phyloP scores from a whole-genome alignment of 148 eudicot species.

The Linanthus parryae region DNA sequence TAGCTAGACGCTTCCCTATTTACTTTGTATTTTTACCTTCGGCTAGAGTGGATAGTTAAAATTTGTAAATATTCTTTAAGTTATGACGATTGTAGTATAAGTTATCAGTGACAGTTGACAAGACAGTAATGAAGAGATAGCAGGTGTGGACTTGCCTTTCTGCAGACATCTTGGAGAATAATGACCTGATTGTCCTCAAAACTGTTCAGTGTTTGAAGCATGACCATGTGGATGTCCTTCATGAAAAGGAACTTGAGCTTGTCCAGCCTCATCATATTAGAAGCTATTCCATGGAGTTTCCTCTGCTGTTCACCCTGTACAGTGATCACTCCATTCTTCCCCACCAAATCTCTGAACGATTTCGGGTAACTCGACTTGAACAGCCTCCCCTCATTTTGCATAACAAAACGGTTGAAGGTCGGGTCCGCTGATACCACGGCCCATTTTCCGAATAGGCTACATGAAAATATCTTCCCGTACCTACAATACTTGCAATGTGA shows the following conservation, averaged over 20 bases:
- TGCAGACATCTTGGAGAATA: slow-evolving; percentile 46
- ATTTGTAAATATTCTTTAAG: too few species aligned
- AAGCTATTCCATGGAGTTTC: slow-evolving; percentile 46
- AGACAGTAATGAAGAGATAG: background rate
- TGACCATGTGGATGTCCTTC: slow-evolving; percentile 38
- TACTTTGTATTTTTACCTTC: too few species aligned
- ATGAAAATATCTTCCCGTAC: slow-evolving; percentile 51
- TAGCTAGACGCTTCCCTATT: too few species aligned
- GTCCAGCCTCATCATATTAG: slow-evolving; percentile 51
- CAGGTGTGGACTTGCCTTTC: slow-evolving; percentile 28
- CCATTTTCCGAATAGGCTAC: slow-evolving; percentile 42
- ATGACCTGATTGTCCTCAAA: slow-evolving; percentile 26
- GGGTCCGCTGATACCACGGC: slow-evolving; percentile 55
- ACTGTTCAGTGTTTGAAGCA: slow-evolving; percentile 21
- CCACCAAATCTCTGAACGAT: slow-evolving; percentile 52
- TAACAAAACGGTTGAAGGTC: slow-evolving; percentile 37
- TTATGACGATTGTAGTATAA: too few species aligned
- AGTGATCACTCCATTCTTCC: slow-evolving; percentile 49
- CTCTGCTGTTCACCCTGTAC: slow-evolving; percentile 48
- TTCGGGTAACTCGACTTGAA: slow-evolving; percentile 53
- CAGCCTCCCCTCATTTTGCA: slow-evolving; percentile 52
- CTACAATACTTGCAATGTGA: too few species aligned
- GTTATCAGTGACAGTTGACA: too few species aligned
- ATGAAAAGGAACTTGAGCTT: slow-evolving; percentile 43
- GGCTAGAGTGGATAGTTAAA: too few species aligned